Evolutionary conservation across 176 grass and related monocot genomes (phyloP).

Genomic region (Cenchrus americanus): DNA sequence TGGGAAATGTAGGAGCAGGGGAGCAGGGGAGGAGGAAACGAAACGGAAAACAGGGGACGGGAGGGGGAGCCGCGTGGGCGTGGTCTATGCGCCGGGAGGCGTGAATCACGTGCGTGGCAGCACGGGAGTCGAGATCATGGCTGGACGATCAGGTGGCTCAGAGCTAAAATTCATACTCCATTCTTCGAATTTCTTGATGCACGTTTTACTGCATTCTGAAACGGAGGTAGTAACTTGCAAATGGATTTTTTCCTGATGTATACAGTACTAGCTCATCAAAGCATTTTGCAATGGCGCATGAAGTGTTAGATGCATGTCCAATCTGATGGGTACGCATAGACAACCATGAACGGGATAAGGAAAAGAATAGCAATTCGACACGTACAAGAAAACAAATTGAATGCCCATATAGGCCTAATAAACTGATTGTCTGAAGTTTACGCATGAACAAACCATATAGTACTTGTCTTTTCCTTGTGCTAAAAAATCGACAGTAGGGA

Average conservation of each 20-base stretch:
- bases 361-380: not conserved
- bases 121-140: not conserved
- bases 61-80: not conserved
- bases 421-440: constrained; percentile 34
- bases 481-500: not conserved
- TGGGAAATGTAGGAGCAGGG: not conserved
- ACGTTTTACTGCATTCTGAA: too few relatives aligned
- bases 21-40: constrained; percentile 19
- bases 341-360: constrained; percentile 4
- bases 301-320: constrained; percentile 2
- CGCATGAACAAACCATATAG: not conserved
- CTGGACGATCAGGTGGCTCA: too few relatives aligned
- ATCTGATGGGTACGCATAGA: not conserved
- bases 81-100: constrained; percentile 30
- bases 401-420: not conserved
- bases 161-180: too few relatives aligned
- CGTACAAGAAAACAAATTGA: not conserved
- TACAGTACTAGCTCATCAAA: not conserved
- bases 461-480: not conserved
- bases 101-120: constrained; percentile 25
- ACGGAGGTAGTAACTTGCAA: too few relatives aligned
- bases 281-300: not conserved
- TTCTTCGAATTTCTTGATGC: too few relatives aligned
- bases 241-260: too few relatives aligned
- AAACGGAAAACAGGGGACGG: constrained; percentile 21